These are phyloP conservation scores for Sisymbrium irio DNA, from an alignment of 345 rosid genomes.

Conservation along the genomic window DNA sequence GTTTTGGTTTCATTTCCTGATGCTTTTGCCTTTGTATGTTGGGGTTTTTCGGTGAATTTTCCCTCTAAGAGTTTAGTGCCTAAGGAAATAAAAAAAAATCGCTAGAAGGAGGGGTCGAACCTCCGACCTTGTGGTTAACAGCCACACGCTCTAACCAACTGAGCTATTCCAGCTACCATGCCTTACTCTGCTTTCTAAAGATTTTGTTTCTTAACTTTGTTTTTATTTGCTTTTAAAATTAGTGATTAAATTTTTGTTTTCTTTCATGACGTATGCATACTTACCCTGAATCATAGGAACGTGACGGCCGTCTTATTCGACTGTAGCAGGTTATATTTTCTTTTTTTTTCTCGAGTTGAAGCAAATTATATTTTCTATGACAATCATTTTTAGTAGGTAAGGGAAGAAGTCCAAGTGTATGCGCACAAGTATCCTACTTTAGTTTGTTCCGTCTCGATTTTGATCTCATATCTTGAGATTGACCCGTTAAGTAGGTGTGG, in stretches of 20 bases:
- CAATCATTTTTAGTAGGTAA: not conserved
- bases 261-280: not conserved
- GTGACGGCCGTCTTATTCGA: slow-evolving; percentile 4
- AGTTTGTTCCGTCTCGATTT: slow-evolving; percentile 2
- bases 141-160: slow-evolving; percentile 91
- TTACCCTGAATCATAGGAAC: not conserved
- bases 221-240: not conserved
- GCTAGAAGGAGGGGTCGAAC: slow-evolving; percentile 65
- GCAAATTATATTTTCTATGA: not conserved
- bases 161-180: slow-evolving; percentile 64
- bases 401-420: slow-evolving; percentile 15
- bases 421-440: not conserved
- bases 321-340: not conserved
- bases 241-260: not conserved
- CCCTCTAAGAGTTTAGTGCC: too few relatives aligned
- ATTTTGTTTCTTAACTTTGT: rapidly evolving
- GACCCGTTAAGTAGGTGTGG: slow-evolving; percentile 14
- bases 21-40: too few relatives aligned
- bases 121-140: slow-evolving; percentile 91
- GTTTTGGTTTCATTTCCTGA: too few relatives aligned
- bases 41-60: too few relatives aligned
- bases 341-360: too few relatives aligned
- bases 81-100: not conserved
- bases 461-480: slow-evolving; percentile 14
- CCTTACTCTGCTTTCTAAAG: rapidly evolving